Evolutionary conservation across 768 basidiomycete genomes (phyloP), one percentile per base, ranked within the genome.

Genomic region (Boletus reticuloceps): DNA sequence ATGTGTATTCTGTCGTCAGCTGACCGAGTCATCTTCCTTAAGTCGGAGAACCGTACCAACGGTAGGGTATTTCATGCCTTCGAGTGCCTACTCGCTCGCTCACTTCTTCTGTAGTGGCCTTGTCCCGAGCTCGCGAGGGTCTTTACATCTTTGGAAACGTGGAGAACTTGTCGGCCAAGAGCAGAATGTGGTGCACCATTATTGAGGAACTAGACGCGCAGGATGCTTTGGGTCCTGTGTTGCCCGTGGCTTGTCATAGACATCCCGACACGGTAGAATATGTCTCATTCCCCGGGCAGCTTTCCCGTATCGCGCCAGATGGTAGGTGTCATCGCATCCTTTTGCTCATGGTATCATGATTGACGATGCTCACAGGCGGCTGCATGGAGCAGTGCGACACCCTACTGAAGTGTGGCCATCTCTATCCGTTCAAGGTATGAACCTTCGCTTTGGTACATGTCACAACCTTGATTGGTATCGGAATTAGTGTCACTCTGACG

Each of bases 141-240:
- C 71, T 92, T 2, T 91, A 78, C 62, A 81, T 92, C 32, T 69
- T 91, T 5, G 89, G 90, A 22, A 89, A 89, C 50, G 81, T 85
- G 0, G 66, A 75, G 0, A 79, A 83, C 40, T 64, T 88, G 41
- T 71, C 78, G 5, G 69, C 75, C 16, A 74, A 71, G 53, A 83
- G 80, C 54, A 48, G 64, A 11, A 86, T 85, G 70, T 91, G 88
- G 89, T 66, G 64, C 1, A 70, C 66, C 0, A 74, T 89, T 13
- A 68, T 88, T 2, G 75, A 83, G n/a, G 78, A 85, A 59, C 72
- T 91, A 41, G 79, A 83, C 36, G 61, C 58, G 3, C 60, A 72
- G 14, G 78, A 76, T 19, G 69, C 70, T 13, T 58, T 87, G 36
- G 87, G 84, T 6, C 47, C 68, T 7, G 82, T 67, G 1, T 73